Evolutionary conservation across 2,329 filamentous ascomycete species (phyloP), one percentile per base, ranked within the genome.

Genomic region (Nemania abortiva): DNA sequence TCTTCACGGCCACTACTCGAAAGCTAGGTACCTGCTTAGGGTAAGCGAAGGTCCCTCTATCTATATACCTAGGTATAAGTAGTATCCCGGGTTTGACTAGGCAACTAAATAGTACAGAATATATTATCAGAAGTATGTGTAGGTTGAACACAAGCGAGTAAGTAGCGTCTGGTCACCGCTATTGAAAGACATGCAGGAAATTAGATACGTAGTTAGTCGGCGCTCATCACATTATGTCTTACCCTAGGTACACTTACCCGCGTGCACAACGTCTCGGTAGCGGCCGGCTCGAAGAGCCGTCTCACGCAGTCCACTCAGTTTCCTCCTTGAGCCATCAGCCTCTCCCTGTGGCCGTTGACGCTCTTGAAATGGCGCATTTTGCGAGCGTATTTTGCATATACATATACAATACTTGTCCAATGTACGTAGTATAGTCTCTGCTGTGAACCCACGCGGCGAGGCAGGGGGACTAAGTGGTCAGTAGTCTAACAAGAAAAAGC

Each of bases 201-300:
- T 11, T 45, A 45, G 5, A 2, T 45, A 45, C 39, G 13, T 45
- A 11, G 3, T 18, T 45, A 11, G 3, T 18, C 18, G n/a, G 4
- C 18, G n/a, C 18, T 47, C 6, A 18, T 47, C 42, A 47, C 7
- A 47, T 47, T 20, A 9, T 47, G 42, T 20, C 42, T 20, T 47
- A 47, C 42, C 6, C 34, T 47, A 9, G 18, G 42, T 42, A 42
- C 18, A 47, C 42, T 47, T n/a, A n/a, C 42, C 18, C 42, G 42
- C 18, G 42, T 47, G 18, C 42, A 47, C 42, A n/a, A 47, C 42
- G n/a, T 47, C 3, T 37, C 27, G 22, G 52, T 50, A 60, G 39
- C 52, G 31, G 50, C 31, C 52, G 34, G 42, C 52, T 66, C 58
- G 64, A 57, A 66, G 42, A 61, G 45, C 57, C 52, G 15, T 50